These are phyloP conservation scores for Thalassiosira hispida DNA, from an alignment of 352 stramenopile genomes.

Conservation along the genomic window DNA sequence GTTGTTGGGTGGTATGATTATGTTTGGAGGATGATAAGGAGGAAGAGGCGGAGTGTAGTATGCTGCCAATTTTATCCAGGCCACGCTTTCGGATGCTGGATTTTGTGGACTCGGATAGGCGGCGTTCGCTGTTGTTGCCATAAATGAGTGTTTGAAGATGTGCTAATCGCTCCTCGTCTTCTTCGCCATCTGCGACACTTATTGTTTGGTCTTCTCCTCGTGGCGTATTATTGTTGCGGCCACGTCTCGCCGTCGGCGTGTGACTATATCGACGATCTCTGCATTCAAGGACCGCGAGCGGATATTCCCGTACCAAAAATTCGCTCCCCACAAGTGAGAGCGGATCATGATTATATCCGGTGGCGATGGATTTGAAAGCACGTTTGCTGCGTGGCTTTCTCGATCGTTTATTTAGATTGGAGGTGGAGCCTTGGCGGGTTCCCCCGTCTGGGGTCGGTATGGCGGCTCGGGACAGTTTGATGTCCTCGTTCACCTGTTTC, in stretches of 20 bases:
- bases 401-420: slow-evolving; percentile 11
- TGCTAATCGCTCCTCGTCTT: slow-evolving; percentile 3
- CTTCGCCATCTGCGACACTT: not conserved
- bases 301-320: slow-evolving; percentile 16
- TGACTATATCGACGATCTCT: not conserved
- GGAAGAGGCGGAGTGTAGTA: not conserved
- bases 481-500: slow-evolving; percentile 8
- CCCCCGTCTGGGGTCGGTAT: not conserved
- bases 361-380: slow-evolving; percentile 7
- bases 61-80: slow-evolving; percentile 10
- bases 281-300: not conserved
- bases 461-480: slow-evolving; percentile 1
- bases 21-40: slow-evolving; percentile 1
- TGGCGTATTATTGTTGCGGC: not conserved
- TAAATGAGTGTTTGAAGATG: slow-evolving; percentile 19
- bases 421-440: not conserved
- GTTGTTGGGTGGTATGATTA: slow-evolving; percentile 2
- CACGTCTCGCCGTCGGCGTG: not conserved
- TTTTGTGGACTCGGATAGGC: not conserved
- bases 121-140: not conserved
- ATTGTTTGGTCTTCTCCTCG: not conserved
- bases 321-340: slow-evolving; percentile 19
- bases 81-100: slow-evolving; percentile 23
- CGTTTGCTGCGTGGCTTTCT: slow-evolving; percentile 11
- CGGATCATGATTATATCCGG: slow-evolving; percentile 1